Evolutionary conservation across 1,139 yeast species (phyloP).

Genomic region (Magnusiomyces suaveolens): DNA sequence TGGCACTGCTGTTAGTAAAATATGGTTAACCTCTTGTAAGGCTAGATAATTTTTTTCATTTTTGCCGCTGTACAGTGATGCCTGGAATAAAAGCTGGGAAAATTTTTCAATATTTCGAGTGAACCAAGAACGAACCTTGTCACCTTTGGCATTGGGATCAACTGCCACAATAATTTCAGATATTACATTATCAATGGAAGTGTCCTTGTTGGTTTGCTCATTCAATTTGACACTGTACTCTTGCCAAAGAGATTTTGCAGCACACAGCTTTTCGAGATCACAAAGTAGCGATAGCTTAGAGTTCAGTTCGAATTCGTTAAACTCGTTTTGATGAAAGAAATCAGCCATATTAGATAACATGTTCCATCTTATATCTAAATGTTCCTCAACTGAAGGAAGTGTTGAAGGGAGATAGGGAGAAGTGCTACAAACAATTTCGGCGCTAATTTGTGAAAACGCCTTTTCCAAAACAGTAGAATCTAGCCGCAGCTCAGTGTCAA

Average conservation of each 20-base stretch:
- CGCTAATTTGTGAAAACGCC: constrained; percentile 43
- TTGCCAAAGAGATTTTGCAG: constrained; percentile 45
- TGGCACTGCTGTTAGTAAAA: constrained; percentile 23
- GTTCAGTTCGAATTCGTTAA: constrained; percentile 30
- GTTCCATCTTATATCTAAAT: constrained; percentile 36
- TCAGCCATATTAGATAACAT: constrained; percentile 38
- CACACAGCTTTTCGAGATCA: constrained; percentile 48
- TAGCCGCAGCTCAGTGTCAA: constrained; percentile 31
- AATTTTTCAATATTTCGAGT: constrained; percentile 18
- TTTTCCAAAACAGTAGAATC: constrained; percentile 36
- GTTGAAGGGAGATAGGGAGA: constrained; percentile 40
- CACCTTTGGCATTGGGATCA: constrained; percentile 12
- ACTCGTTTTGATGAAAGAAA: constrained; percentile 43
- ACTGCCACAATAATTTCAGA: constrained; percentile 15
- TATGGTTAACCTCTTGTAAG: constrained; percentile 25
- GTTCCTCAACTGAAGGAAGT: constrained; percentile 37
- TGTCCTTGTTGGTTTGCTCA: not conserved
- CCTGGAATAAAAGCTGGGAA: constrained; percentile 16
- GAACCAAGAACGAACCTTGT: constrained; percentile 23
- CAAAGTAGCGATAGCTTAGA: constrained; percentile 36
- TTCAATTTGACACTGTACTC: constrained; percentile 13
- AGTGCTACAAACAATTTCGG: constrained; percentile 46
- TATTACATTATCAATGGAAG: not conserved
- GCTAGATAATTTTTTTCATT: constrained; percentile 9
- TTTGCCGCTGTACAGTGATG: constrained; percentile 13